phyloP scores from a whole-genome alignment of 148 eudicot genomes.

The Rhododendron kiyosumense region DNA sequence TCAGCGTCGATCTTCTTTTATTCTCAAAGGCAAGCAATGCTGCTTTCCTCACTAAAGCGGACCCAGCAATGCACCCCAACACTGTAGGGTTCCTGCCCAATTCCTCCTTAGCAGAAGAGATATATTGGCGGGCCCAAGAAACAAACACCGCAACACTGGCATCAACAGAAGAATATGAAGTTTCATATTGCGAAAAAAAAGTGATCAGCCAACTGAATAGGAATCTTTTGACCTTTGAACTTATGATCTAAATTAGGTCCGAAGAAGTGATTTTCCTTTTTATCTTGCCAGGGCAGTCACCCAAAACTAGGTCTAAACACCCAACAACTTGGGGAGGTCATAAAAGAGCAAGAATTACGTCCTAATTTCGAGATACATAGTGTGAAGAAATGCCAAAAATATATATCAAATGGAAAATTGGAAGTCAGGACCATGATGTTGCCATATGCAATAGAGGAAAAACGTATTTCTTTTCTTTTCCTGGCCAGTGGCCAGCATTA shows the following conservation, averaged over 20 bases:
- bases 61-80: slow-evolving; percentile 83
- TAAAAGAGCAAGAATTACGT: neutral
- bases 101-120: slow-evolving; percentile 21
- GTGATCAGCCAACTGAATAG: neutral
- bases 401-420: neutral
- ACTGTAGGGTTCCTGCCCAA: slow-evolving; percentile 48
- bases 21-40: slow-evolving; percentile 63
- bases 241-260: neutral
- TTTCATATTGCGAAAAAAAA: neutral
- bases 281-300: neutral
- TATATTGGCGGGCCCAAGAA: slow-evolving; percentile 72
- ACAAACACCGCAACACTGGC: slow-evolving; percentile 79
- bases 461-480: neutral
- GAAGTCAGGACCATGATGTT: neutral
- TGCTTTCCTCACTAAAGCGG: slow-evolving; percentile 73
- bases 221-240: neutral
- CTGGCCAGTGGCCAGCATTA: neutral
- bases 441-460: neutral
- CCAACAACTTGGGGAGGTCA: neutral
- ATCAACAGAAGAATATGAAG: slow-evolving; percentile 5
- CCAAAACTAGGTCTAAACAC: neutral
- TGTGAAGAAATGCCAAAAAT: neutral
- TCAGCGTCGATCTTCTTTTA: slow-evolving; percentile 78
- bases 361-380: neutral
- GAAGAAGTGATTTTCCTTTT: neutral